Conservation (phyloP, 164 flowering plant species). For the Piper longum region DNA sequence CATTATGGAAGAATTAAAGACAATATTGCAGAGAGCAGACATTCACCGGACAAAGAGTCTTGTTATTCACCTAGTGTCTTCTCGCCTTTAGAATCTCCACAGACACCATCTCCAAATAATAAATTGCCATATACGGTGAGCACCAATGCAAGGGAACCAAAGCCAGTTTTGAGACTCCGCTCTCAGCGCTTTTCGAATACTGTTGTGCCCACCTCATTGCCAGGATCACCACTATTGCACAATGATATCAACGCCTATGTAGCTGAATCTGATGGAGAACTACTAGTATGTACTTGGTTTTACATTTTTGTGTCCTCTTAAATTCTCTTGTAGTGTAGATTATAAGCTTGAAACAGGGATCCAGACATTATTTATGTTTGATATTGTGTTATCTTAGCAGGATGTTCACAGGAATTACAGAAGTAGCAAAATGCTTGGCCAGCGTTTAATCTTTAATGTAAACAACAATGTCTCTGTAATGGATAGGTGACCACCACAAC, state of each 20-base stretch:
- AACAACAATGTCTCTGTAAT: conserved; percentile 13
- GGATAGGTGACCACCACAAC: conserved; percentile 33
- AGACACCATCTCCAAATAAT: conserved; percentile 20
- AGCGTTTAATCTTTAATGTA: conserved; percentile 19
- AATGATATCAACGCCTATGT: conserved; percentile 23
- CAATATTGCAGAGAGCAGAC: conserved; percentile 11
- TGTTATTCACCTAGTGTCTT: conserved; percentile 19
- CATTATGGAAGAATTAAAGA: conserved; percentile 4
- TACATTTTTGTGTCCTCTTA: background rate
- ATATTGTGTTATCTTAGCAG: conserved; percentile 12
- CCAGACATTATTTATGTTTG: background rate
- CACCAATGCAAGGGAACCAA: conserved; percentile 12
- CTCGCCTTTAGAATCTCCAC: conserved; percentile 39
- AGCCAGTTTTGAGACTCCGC: conserved; percentile 30
- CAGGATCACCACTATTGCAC: conserved; percentile 23
- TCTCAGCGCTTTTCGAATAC: conserved; percentile 24
- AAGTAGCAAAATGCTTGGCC: conserved; percentile 7
- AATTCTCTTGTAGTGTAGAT: background rate
- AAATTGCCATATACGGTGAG: conserved; percentile 27
- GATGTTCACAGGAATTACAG: conserved; percentile 18
- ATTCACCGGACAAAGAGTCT: conserved; percentile 6
- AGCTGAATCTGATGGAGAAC: conserved; percentile 37
- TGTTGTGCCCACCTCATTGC: conserved; percentile 19
- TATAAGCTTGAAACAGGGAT: too few species aligned
- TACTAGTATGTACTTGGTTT: conserved; percentile 17